Percentiles rank a stretch among this genome's conserved stretches.
Conservation (phyloP, 352 stramenopile species). For the Phytophthora cactorum region DNA sequence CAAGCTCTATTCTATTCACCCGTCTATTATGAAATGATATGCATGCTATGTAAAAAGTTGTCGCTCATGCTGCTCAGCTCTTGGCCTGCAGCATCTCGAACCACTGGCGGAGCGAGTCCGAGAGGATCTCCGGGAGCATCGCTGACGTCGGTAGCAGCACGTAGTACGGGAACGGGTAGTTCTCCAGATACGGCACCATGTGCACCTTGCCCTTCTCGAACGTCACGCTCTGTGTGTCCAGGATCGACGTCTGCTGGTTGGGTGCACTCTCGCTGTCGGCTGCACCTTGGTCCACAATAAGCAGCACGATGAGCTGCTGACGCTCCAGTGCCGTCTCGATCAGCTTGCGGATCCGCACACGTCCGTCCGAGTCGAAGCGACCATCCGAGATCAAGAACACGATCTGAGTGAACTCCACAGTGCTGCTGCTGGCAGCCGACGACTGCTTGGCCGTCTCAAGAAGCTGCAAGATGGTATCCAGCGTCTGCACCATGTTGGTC, state of each 20-base stretch:
- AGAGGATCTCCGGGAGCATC: slow-evolving; percentile 98
- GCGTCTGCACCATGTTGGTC: slow-evolving; percentile 96
- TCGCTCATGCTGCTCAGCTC: slow-evolving; percentile 25
- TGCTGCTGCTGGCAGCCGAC: slow-evolving; percentile 50
- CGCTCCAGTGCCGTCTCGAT: slow-evolving; percentile 97
- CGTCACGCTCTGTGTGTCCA: slow-evolving; percentile 98
- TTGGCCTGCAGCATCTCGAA: slow-evolving; percentile 97
- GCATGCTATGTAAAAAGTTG: neutral
- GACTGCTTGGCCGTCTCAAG: slow-evolving; percentile 87
- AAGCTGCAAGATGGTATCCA: slow-evolving; percentile 92
- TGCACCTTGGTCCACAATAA: slow-evolving; percentile 94
- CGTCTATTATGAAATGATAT: neutral
- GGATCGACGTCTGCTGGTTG: slow-evolving; percentile 91
- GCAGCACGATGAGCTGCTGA: slow-evolving; percentile 98
- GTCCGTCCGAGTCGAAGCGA: slow-evolving; percentile 97
- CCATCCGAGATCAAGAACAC: slow-evolving; percentile 99
- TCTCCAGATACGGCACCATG: slow-evolving; percentile 98
- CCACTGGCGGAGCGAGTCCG: slow-evolving; percentile 99
- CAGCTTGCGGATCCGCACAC: slow-evolving; percentile 94
- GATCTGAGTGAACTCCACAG: slow-evolving; percentile 95
- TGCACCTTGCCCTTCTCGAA: slow-evolving; percentile 97
- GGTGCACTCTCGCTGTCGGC: slow-evolving; percentile 28
- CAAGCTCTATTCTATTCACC: neutral
- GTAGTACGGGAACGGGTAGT: slow-evolving; percentile 99
- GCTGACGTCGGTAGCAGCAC: slow-evolving; percentile 96